A percentile compares a stretch with the other conserved stretches of the same genome.
phyloP scores from a whole-genome alignment of 2,329 filamentous ascomycete genomes.

The Aspergillus fructus region DNA sequence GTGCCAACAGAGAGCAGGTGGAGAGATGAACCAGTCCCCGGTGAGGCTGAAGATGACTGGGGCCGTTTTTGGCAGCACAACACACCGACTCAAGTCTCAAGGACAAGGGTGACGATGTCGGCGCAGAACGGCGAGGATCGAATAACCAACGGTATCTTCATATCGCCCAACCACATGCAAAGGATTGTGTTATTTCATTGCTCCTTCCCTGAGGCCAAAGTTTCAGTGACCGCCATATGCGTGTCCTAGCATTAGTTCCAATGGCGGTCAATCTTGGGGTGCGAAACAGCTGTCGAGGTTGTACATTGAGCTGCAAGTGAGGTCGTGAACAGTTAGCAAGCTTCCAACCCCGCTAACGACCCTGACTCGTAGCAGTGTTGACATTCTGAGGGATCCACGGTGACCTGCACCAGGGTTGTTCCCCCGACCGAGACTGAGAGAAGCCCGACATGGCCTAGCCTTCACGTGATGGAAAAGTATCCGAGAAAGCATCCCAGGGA shows the following conservation, averaged over 20 bases:
- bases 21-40: background rate
- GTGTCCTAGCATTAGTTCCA: background rate
- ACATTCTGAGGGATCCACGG: too few relatives aligned
- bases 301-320: constrained; percentile 3
- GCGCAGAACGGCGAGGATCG: background rate
- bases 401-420: too few relatives aligned
- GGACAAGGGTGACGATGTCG: background rate
- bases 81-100: background rate
- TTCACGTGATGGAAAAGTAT: constrained; percentile 17
- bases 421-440: too few relatives aligned
- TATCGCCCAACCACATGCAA: constrained; percentile 6
- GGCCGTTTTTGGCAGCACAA: background rate
- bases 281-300: background rate
- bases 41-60: background rate
- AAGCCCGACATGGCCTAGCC: background rate
- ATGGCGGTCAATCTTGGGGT: background rate
- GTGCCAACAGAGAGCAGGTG: background rate
- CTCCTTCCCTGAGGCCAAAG: constrained; percentile 1
- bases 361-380: too few relatives aligned
- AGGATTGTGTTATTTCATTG: background rate
- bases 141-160: constrained; percentile 4
- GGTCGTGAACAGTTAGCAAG: background rate
- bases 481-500: constrained; percentile 7
- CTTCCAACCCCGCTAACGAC: too few relatives aligned
- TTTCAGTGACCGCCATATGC: constrained; percentile 7